Percentiles rank a stretch among this genome's conserved stretches.
Evolutionary conservation across 371 early-diverging fungal species (phyloP).

Genomic region (Catenaria anguillulae): DNA sequence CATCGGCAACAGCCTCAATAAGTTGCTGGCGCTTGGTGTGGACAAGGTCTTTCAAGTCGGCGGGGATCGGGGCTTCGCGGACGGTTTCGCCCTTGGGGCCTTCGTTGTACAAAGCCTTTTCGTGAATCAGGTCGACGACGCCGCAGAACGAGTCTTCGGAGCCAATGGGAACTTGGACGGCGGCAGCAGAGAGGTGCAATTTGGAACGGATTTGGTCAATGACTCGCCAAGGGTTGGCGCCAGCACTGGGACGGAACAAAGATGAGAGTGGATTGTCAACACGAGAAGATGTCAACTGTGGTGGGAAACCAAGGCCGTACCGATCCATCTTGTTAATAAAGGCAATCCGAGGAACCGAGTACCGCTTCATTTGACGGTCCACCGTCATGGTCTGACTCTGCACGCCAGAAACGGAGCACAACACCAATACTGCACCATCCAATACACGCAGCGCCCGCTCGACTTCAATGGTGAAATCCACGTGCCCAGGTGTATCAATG

Average conservation of each 20-base stretch:
- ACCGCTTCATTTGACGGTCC: conserved; percentile 84
- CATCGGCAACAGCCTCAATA: conserved; percentile 66
- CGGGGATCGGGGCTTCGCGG: conserved; percentile 58
- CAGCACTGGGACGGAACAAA: conserved; percentile 41
- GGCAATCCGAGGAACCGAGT: conserved; percentile 69
- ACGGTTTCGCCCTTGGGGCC: conserved; percentile 69
- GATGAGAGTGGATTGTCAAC: too few species aligned
- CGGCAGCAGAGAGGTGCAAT: conserved; percentile 77
- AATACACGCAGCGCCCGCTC: conserved; percentile 79
- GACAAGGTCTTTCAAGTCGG: conserved; percentile 51
- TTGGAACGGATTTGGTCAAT: conserved; percentile 79
- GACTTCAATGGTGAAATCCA: conserved; percentile 86
- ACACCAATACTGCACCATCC: conserved; percentile 75
- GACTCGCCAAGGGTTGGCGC: conserved; percentile 85
- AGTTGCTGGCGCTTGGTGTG: conserved; percentile 59
- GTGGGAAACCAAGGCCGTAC: conserved; percentile 9
- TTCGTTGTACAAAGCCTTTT: conserved; percentile 78
- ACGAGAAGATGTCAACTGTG: not conserved
- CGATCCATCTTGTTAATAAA: conserved; percentile 88
- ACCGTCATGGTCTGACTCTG: conserved; percentile 63
- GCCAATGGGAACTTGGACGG: conserved; percentile 88
- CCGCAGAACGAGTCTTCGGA: conserved; percentile 74
- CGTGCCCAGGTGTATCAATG: conserved; percentile 86
- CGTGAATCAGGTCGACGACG: conserved; percentile 79
- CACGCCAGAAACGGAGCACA: conserved; percentile 75